Conservation (phyloP, 192 early-diverging fungal species). For the Coemansia sp. region DNA sequence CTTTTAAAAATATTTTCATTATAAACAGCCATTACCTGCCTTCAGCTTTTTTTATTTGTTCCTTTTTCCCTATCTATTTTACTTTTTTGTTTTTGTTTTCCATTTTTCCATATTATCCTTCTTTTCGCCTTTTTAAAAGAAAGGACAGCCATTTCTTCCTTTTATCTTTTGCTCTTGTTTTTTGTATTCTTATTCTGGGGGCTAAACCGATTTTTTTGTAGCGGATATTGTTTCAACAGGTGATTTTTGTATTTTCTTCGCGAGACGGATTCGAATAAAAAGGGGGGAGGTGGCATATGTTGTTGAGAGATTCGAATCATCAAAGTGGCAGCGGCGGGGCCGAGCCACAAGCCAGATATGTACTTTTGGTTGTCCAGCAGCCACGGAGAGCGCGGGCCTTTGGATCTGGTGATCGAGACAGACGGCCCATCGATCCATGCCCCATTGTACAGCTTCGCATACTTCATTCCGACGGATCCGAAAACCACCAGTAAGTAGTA, state of each 20-base stretch:
- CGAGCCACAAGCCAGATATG: constrained; percentile 4
- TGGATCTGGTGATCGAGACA: constrained; percentile 21
- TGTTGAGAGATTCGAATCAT: neutral
- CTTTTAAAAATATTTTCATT: constrained; percentile 4
- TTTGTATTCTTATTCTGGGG: too few relatives aligned
- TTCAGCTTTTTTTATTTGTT: neutral
- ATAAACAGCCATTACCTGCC: too few relatives aligned
- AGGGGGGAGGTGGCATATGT: neutral
- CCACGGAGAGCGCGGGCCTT: constrained; percentile 25
- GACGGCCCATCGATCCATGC: constrained; percentile 45
- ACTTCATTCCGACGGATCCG: constrained; percentile 21
- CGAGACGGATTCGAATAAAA: neutral
- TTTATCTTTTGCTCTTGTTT: too few relatives aligned
- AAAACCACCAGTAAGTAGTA: constrained; percentile 41
- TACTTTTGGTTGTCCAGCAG: constrained; percentile 42
- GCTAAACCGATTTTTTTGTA: too few relatives aligned
- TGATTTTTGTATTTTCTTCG: neutral
- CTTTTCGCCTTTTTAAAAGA: too few relatives aligned
- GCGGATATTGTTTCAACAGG: too few relatives aligned
- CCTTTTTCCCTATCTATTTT: constrained; percentile 1
- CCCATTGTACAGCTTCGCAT: constrained; percentile 36
- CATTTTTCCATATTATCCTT: neutral
- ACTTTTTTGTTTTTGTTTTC: neutral
- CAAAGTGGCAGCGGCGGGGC: neutral
- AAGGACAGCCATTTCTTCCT: too few relatives aligned